phyloP scores from a whole-genome alignment of 192 early-diverging fungal genomes.

The Coemansia sp. region DNA sequence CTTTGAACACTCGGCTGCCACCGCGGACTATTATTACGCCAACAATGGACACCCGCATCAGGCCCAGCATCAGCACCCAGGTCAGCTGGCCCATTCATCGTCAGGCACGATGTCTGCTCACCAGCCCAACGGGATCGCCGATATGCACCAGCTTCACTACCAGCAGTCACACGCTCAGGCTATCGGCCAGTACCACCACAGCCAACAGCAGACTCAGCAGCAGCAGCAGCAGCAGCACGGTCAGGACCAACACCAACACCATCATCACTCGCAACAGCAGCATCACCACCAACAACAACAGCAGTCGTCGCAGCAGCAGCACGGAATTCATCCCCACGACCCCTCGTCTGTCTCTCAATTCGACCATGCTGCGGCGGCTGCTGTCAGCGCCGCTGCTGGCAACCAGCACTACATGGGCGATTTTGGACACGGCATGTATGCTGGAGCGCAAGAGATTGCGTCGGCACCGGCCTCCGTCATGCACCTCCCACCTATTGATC shows the following conservation, averaged over 20 bases:
- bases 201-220: constrained; percentile 10
- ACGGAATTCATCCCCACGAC: neutral
- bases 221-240: neutral
- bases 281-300: constrained; percentile 9
- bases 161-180: constrained; percentile 11
- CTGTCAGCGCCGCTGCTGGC: constrained; percentile 25
- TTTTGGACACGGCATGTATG: constrained; percentile 39
- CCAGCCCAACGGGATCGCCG: constrained; percentile 24
- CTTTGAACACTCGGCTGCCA: constrained; percentile 16
- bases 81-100: constrained; percentile 18
- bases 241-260: constrained; percentile 4
- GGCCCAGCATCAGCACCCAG: constrained; percentile 20
- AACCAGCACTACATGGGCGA: constrained; percentile 43
- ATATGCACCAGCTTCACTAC: constrained; percentile 37
- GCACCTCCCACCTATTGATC: constrained; percentile 47
- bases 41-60: constrained; percentile 6
- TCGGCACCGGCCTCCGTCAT: constrained; percentile 27
- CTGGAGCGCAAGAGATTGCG: constrained; percentile 26
- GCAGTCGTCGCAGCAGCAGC: neutral
- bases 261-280: neutral
- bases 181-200: constrained; percentile 2
- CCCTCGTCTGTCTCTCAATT: constrained; percentile 22
- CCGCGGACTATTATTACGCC: constrained; percentile 29
- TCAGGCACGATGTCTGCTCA: constrained; percentile 23
- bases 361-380: constrained; percentile 23